Evolutionary conservation across 2,329 filamentous ascomycete species (phyloP).

Genomic region (Sporothrix variecibatus): DNA sequence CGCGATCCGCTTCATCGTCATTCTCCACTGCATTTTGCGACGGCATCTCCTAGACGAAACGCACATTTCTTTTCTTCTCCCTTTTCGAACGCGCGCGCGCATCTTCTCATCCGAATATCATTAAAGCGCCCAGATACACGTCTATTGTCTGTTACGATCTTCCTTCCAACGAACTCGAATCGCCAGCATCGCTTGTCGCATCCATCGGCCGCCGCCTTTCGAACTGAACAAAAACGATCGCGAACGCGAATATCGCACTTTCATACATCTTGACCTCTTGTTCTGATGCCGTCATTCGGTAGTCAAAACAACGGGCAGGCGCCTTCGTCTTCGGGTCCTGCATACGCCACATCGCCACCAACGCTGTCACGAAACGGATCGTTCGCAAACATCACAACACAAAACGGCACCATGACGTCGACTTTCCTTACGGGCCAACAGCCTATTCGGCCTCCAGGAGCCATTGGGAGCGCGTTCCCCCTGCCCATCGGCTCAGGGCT

Average conservation of each 20-base stretch:
- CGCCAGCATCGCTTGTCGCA: neutral
- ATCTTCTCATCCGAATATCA: neutral
- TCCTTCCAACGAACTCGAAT: neutral
- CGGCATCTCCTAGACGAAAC: neutral
- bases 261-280: neutral
- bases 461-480: slow-evolving; percentile 39
- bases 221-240: neutral
- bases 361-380: neutral
- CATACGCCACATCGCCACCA: neutral
- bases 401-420: slow-evolving; percentile 48
- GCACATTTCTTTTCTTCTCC: neutral
- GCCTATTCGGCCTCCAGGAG: slow-evolving; percentile 41
- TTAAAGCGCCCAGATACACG: neutral
- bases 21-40: slow-evolving; percentile 27
- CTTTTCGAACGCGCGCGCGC: neutral
- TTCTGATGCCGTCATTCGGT: neutral
- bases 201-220: neutral
- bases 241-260: neutral
- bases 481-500: slow-evolving; percentile 24
- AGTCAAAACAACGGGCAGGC: neutral
- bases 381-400: slow-evolving; percentile 31
- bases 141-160: neutral
- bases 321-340: neutral
- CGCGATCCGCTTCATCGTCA: slow-evolving; percentile 19
- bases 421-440: slow-evolving; percentile 47